Evolutionary conservation across 2,329 filamentous ascomycete genomes (phyloP).

Genomic region (Aspergillus calidoustus): DNA sequence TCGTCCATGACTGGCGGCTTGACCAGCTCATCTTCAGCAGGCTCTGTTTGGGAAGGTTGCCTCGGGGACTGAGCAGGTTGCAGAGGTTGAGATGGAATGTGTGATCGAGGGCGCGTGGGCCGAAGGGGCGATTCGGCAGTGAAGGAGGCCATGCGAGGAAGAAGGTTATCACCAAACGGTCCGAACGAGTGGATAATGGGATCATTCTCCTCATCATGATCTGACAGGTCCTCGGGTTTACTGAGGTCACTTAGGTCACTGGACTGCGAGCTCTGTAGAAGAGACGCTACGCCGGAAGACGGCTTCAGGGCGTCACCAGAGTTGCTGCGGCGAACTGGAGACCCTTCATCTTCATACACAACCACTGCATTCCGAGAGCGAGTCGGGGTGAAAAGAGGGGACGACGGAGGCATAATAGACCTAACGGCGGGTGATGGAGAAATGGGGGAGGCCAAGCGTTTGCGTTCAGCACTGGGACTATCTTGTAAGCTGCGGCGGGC

Average conservation of each 20-base stretch:
- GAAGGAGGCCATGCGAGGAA: slow-evolving; percentile 81
- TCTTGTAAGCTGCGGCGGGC: slow-evolving; percentile 37
- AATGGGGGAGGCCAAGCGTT: slow-evolving; percentile 72
- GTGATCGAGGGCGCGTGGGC: slow-evolving; percentile 37
- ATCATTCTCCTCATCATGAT: slow-evolving; percentile 92
- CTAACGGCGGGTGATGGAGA: slow-evolving; percentile 68
- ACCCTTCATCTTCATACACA: slow-evolving; percentile 74
- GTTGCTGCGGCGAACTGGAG: slow-evolving; percentile 55
- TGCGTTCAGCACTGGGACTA: slow-evolving; percentile 62
- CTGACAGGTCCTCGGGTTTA: slow-evolving; percentile 67
- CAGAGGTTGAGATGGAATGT: slow-evolving; percentile 37
- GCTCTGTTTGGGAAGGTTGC: slow-evolving; percentile 33
- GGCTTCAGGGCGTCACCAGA: slow-evolving; percentile 31
- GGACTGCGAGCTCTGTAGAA: slow-evolving; percentile 38
- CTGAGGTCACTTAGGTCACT: slow-evolving; percentile 41
- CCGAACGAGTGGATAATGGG: slow-evolving; percentile 91
- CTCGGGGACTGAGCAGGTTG: slow-evolving; percentile 38
- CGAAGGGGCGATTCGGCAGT: slow-evolving; percentile 67
- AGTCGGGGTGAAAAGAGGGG: slow-evolving; percentile 50
- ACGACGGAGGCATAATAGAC: slow-evolving; percentile 47
- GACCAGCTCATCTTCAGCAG: slow-evolving; percentile 18
- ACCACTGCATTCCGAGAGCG: slow-evolving; percentile 51
- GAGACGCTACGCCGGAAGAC: slow-evolving; percentile 35
- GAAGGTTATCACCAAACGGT: slow-evolving; percentile 82
- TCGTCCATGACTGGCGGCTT: slow-evolving; percentile 32